Percentiles rank a stretch among this genome's conserved stretches.
These are phyloP conservation scores for Hibiscus tridactylites DNA, from an alignment of 345 rosid species.

Conservation along the genomic window DNA sequence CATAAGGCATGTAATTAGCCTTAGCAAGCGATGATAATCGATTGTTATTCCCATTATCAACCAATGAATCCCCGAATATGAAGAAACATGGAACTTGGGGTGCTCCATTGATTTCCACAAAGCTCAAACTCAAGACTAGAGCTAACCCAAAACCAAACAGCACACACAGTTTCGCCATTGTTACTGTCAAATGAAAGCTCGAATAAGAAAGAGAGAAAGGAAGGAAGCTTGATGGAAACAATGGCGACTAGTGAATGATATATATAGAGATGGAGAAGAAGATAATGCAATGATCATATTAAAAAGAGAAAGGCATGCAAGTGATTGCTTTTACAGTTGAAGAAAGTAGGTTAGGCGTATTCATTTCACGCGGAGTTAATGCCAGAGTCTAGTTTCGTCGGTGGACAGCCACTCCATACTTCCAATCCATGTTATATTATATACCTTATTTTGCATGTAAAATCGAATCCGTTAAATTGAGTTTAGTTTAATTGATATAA, in stretches of 20 bases:
- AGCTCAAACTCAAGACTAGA: constrained; percentile 12
- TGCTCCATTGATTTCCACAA: constrained; percentile 21
- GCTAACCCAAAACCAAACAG: constrained; percentile 14
- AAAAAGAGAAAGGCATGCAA: background rate
- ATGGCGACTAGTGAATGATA: constrained; percentile 6
- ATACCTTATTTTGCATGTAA: no score
- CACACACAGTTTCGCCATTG: constrained; percentile 28
- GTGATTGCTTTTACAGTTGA: constrained; percentile 20
- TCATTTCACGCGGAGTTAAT: constrained; percentile 32
- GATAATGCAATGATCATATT: background rate
- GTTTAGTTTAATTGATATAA: no score
- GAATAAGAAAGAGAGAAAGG: background rate
- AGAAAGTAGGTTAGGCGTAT: constrained; percentile 21
- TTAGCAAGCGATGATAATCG: constrained; percentile 52
- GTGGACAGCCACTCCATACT: background rate
- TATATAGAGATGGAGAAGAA: constrained; percentile 13
- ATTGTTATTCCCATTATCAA: constrained; percentile 85
- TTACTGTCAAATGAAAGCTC: background rate
- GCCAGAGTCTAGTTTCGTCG: background rate
- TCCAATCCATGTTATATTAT: no score
- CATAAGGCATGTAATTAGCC: constrained; percentile 74
- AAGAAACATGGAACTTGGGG: constrained; percentile 80
- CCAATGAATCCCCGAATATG: constrained; percentile 83
- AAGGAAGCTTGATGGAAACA: background rate
- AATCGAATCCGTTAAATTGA: no score